phyloP scores from a whole-genome alignment of 202 grass and related monocot genomes.

The Hordeum pubiflorum region DNA sequence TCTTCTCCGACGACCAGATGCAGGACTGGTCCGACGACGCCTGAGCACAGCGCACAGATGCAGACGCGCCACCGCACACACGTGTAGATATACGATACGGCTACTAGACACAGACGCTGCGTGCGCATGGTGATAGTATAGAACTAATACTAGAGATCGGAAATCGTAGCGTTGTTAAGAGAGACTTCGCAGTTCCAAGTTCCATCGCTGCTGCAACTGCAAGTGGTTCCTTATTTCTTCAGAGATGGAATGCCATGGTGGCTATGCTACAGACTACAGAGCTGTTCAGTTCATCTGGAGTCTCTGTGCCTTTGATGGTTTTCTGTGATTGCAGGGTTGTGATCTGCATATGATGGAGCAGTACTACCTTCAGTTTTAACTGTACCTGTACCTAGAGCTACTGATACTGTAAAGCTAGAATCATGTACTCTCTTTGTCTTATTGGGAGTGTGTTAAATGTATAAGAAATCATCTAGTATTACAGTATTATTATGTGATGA shows the following conservation, averaged over 20 bases:
- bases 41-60: neutral
- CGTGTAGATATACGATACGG: slow-evolving; percentile 14
- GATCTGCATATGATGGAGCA: neutral
- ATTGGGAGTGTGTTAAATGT: neutral
- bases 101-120: neutral
- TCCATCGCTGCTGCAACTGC: neutral
- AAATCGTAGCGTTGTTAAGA: neutral
- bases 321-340: neutral
- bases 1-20: slow-evolving; percentile 71
- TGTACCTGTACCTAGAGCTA: neutral
- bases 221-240: neutral
- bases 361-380: neutral
- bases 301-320: neutral
- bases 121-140: neutral
- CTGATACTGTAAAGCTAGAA: neutral
- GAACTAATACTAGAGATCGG: slow-evolving; percentile 4
- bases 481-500: neutral
- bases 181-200: neutral
- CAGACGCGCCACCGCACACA: neutral
- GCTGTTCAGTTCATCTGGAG: neutral
- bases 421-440: neutral
- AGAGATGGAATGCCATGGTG: slow-evolving; percentile 1
- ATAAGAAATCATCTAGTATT: neutral
- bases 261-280: neutral
- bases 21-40: slow-evolving; percentile 82